Evolutionary conservation across 805 yeast species (phyloP), one percentile per base, ranked within the genome.

Genomic region (Saccharomycopsis fibuligera): DNA sequence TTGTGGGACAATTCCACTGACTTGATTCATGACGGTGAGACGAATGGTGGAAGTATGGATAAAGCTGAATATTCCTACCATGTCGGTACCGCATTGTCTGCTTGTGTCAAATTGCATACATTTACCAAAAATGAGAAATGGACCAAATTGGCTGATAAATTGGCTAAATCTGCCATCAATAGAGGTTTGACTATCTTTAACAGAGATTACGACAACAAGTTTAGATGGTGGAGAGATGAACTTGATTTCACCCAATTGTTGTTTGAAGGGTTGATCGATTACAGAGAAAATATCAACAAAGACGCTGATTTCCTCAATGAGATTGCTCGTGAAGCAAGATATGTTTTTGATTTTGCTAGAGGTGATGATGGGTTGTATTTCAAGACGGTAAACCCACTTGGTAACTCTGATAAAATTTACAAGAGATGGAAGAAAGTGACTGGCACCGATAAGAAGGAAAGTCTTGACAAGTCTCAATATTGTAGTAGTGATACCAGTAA

Each of bases 211-310:
- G 78, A 78, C 50, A 64, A 50, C 27, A 74, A 70, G 45, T 62
- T 67, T 58, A 66, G 88, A 46, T 80, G 73, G 64, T 81, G 84
- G 78, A 71, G 83, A 56, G 87, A 81, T 57, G 66, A 76, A 12
- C 72, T 82, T 1, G 78, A 76, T 63, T 82, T 81, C 60, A 72
- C 76, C 47, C 88, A 81, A 60, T 68, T 82, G 54, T 64, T 82
- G 44, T 68, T 80, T 37, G 87, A 80, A 60, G 88, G 88, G 0
- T 66, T 81, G 43, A 83, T 85, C 4, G 87, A 82, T 60, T 82
- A 78, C 61, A 59, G 78, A 57, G 56, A 66, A 56, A 57, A 68
- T 2, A 51, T 52, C 10, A 51, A 47, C 29, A 60, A 60, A 4
- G 55, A 68, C 35, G 61, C 55, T 31, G 65, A 60, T 19, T 82